These are phyloP conservation scores for Botrytis byssoidea DNA, from an alignment of 2,329 filamentous ascomycete species.

Conservation along the genomic window DNA sequence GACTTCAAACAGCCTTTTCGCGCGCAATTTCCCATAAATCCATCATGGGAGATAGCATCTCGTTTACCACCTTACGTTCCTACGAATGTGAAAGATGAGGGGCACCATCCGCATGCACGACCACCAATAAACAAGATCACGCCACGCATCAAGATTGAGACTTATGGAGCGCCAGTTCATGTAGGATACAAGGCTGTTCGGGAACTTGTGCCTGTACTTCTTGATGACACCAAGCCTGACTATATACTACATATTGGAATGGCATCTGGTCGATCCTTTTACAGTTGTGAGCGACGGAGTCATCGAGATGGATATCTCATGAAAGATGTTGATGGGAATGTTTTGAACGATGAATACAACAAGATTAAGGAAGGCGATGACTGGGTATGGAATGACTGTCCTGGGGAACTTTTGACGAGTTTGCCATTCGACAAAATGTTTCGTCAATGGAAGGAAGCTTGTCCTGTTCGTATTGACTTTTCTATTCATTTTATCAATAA, in stretches of 20 bases:
- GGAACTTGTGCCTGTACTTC: conserved; percentile 59
- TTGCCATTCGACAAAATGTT: conserved; percentile 58
- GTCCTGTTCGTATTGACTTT: conserved; percentile 45
- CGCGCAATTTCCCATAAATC: conserved; percentile 68
- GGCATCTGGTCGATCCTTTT: conserved; percentile 62
- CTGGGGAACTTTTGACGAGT: conserved; percentile 55
- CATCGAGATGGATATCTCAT: conserved; percentile 71
- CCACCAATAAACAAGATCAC: conserved; percentile 36
- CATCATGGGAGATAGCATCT: conserved; percentile 75
- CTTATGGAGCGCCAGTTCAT: conserved; percentile 64
- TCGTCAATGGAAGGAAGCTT: conserved; percentile 52
- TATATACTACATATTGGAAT: conserved; percentile 78
- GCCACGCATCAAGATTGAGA: conserved; percentile 58
- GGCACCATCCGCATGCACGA: conserved; percentile 14
- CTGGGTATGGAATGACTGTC: conserved; percentile 56
- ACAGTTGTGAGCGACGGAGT: conserved; percentile 68
- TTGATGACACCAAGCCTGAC: conserved; percentile 50
- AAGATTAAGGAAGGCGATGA: conserved; percentile 42
- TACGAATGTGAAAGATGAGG: not conserved
- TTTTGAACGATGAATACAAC: conserved; percentile 49
- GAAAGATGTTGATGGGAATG: conserved; percentile 66
- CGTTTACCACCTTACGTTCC: conserved; percentile 63
- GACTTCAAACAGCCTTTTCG: conserved; percentile 64
- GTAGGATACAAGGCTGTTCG: conserved; percentile 70
- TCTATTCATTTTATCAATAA: conserved; percentile 3